A percentile compares a stretch with the other conserved stretches of the same genome.
Evolutionary conservation across 2,329 filamentous ascomycete genomes (phyloP).

Genomic region (Albifimbria verrucaria): DNA sequence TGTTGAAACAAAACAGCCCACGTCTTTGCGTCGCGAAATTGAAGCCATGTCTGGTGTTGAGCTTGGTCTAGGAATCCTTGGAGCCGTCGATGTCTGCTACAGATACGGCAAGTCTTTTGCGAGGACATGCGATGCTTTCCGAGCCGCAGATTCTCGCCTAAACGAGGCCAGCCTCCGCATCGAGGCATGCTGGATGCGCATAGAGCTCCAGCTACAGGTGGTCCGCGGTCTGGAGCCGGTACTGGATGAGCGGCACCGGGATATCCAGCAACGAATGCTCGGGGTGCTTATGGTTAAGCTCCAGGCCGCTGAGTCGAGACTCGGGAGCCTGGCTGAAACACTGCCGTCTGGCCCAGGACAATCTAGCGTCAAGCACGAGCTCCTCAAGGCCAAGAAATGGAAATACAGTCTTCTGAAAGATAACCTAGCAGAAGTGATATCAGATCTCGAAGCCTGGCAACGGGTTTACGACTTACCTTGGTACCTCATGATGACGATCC

Average conservation of each 20-base stretch:
- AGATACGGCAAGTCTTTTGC: not conserved
- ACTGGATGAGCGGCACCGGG: not conserved
- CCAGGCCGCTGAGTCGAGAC: not conserved
- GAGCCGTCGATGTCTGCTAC: not conserved
- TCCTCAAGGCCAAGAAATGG: not conserved
- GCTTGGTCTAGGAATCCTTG: not conserved
- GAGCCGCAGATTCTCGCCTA: not conserved
- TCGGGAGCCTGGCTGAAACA: not conserved
- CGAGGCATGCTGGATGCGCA: not conserved
- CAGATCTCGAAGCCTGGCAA: constrained; percentile 11
- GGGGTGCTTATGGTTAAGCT: not conserved
- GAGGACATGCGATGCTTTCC: not conserved
- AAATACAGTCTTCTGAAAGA: constrained; percentile 5
- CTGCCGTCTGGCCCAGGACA: not conserved
- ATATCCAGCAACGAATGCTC: not conserved
- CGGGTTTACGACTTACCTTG: constrained; percentile 9
- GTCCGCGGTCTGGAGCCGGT: not conserved
- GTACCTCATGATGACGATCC: constrained; percentile 11
- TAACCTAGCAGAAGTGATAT: constrained; percentile 6
- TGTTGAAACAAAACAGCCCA: too few relatives aligned
- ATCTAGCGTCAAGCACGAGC: not conserved
- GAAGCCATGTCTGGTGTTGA: not conserved
- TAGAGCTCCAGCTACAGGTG: not conserved
- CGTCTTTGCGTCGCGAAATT: too few relatives aligned
- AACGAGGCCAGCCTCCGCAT: not conserved